phyloP scores from a whole-genome alignment of 768 basidiomycete species.

The Lanmaoa rubissima region DNA sequence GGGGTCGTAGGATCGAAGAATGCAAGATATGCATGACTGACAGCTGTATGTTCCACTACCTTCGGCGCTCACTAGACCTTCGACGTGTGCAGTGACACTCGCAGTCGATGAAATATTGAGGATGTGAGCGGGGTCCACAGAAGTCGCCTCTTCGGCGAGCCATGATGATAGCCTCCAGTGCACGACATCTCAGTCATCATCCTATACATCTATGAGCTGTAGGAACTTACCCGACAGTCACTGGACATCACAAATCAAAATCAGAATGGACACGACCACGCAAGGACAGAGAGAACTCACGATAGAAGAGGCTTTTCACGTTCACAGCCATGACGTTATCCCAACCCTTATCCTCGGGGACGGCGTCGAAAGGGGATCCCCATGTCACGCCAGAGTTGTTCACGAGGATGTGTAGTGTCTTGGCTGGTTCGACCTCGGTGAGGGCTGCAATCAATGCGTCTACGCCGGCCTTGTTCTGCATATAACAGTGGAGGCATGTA shows the following conservation, averaged over 20 bases:
- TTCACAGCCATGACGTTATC: conserved; percentile 81
- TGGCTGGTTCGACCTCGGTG: conserved; percentile 54
- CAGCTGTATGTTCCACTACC: conserved; percentile 79
- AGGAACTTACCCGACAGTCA: conserved; percentile 41
- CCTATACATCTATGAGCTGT: neutral
- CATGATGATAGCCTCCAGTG: conserved; percentile 37
- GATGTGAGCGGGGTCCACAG: conserved; percentile 66
- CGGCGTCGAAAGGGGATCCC: conserved; percentile 67
- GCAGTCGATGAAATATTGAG: conserved; percentile 81
- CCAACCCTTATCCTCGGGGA: conserved; percentile 85
- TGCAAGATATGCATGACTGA: conserved; percentile 39
- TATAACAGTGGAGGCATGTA: neutral
- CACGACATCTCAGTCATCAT: neutral
- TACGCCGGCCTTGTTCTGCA: conserved; percentile 77
- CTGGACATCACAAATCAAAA: conserved; percentile 26
- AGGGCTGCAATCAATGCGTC: conserved; percentile 67
- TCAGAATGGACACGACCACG: neutral
- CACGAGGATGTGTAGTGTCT: conserved; percentile 76
- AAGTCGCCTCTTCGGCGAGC: conserved; percentile 64
- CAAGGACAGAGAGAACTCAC: conserved; percentile 38
- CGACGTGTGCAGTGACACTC: conserved; percentile 51
- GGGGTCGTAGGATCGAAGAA: neutral
- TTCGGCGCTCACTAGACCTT: conserved; percentile 45
- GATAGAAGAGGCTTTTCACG: conserved; percentile 82
- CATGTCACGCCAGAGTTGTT: conserved; percentile 83